Evolutionary conservation across 306 rosid genomes (phyloP).

Genomic region (Sindora glabra): DNA sequence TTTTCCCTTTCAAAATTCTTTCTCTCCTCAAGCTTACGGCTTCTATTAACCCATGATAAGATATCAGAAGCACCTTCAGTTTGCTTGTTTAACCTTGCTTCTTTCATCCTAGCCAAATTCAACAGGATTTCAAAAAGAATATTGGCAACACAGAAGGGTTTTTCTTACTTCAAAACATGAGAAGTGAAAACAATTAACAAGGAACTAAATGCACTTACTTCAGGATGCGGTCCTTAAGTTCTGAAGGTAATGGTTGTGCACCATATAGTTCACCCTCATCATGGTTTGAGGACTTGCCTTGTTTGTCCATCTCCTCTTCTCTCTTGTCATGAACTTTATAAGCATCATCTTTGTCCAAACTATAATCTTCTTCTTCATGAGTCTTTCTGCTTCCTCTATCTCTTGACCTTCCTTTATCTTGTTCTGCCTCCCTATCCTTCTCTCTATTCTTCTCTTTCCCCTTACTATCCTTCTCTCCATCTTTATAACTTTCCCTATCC

Average conservation of each 20-base stretch:
- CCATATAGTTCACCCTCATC: slow-evolving; percentile 27
- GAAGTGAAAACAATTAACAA: not conserved
- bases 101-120: slow-evolving; percentile 56
- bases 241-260: slow-evolving; percentile 28
- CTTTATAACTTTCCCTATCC: slow-evolving; percentile 38
- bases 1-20: slow-evolving; percentile 50
- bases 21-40: slow-evolving; percentile 71
- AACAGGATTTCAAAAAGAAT: not conserved
- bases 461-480: slow-evolving; percentile 43
- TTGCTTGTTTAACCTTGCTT: slow-evolving; percentile 66
- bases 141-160: slow-evolving; percentile 1
- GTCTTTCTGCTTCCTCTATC: slow-evolving; percentile 42
- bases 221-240: slow-evolving; percentile 65
- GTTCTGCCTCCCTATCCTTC: slow-evolving; percentile 38
- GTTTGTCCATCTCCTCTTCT: slow-evolving; percentile 39
- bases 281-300: slow-evolving; percentile 28
- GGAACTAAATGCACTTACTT: slow-evolving; percentile 34
- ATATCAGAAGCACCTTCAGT: slow-evolving; percentile 60
- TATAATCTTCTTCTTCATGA: slow-evolving; percentile 48
- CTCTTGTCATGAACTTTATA: slow-evolving; percentile 36
- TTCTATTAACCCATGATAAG: slow-evolving; percentile 70
- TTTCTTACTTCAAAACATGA: not conserved
- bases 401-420: slow-evolving; percentile 49
- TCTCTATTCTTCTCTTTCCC: slow-evolving; percentile 38
- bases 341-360: slow-evolving; percentile 35